phyloP scores from a whole-genome alignment of 208 protist genomes.

The Wallacemonas collosoma region DNA sequence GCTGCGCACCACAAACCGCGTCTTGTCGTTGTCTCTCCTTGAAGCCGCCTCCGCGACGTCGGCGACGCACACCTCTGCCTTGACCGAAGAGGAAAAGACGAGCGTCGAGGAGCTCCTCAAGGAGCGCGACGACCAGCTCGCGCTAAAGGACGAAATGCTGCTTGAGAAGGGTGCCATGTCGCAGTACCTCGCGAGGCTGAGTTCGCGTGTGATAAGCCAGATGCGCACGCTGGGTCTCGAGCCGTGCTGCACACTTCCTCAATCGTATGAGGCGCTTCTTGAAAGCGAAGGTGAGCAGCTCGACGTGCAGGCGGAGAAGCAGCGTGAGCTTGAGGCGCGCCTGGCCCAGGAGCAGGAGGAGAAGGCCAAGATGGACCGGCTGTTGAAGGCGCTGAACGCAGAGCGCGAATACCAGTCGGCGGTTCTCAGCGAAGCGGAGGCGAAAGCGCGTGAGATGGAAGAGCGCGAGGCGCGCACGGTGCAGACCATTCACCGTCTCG shows the following conservation, averaged over 20 bases:
- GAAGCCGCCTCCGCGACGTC: conserved; percentile 23
- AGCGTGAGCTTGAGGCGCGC: conserved; percentile 63
- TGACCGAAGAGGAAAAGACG: conserved; percentile 12
- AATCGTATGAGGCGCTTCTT: conserved; percentile 66
- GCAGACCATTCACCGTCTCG: conserved; percentile 43
- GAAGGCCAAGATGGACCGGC: conserved; percentile 49
- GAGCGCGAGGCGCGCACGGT: conserved; percentile 47
- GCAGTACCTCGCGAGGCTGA: conserved; percentile 73
- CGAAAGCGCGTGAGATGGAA: conserved; percentile 54
- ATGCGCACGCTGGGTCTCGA: conserved; percentile 61
- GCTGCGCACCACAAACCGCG: conserved; percentile 59
- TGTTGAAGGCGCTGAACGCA: conserved; percentile 61
- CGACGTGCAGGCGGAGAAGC: conserved; percentile 53
- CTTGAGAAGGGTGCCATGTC: conserved; percentile 77
- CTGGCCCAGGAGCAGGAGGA: conserved; percentile 64
- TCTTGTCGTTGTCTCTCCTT: conserved; percentile 39
- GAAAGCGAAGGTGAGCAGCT: conserved; percentile 52
- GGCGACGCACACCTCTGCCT: neutral
- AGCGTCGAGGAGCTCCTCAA: conserved; percentile 53
- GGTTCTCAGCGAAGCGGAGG: conserved; percentile 47
- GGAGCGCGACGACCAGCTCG: conserved; percentile 67
- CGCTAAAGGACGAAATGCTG: conserved; percentile 77
- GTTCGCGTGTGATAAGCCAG: conserved; percentile 69
- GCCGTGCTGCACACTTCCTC: conserved; percentile 73
- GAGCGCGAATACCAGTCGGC: conserved; percentile 62